These are phyloP conservation scores for Lachnellula arida DNA, from an alignment of 2,329 filamentous ascomycete species.

Conservation along the genomic window DNA sequence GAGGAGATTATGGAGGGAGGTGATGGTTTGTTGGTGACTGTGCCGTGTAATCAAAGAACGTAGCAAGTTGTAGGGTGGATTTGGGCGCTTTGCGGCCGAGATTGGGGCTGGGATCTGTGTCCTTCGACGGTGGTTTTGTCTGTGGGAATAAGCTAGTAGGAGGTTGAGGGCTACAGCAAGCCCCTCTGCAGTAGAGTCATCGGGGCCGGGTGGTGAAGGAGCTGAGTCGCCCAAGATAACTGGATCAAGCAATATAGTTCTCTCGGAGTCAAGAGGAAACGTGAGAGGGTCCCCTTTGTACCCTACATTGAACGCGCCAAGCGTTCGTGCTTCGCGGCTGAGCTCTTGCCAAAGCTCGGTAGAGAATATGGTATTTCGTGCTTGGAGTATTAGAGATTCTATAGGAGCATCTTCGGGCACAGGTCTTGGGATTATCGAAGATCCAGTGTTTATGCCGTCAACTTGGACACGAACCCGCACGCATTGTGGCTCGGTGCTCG, in stretches of 20 bases:
- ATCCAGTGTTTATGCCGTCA: slow-evolving; percentile 54
- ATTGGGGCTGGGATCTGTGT: slow-evolving; percentile 57
- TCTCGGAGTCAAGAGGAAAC: slow-evolving; percentile 48
- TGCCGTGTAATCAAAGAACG: slow-evolving; percentile 44
- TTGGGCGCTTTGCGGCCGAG: slow-evolving; percentile 43
- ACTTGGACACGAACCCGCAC: slow-evolving; percentile 64
- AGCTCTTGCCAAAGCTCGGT: slow-evolving; percentile 91
- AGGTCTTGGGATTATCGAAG: slow-evolving; percentile 46
- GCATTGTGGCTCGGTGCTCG: slow-evolving; percentile 47
- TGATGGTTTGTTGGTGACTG: slow-evolving; percentile 25
- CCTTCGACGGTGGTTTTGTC: slow-evolving; percentile 65
- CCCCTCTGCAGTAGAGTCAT: slow-evolving; percentile 56
- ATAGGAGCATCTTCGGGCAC: slow-evolving; percentile 55
- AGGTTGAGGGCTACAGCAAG: slow-evolving; percentile 67
- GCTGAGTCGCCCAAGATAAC: slow-evolving; percentile 52
- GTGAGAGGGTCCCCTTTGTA: slow-evolving; percentile 54
- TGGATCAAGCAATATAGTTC: slow-evolving; percentile 64
- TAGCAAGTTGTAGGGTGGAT: slow-evolving; percentile 51
- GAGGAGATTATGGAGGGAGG: slow-evolving; percentile 19
- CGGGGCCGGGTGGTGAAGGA: slow-evolving; percentile 29
- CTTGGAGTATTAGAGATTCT: slow-evolving; percentile 66
- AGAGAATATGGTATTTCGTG: slow-evolving; percentile 73
- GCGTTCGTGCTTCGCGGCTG: slow-evolving; percentile 69
- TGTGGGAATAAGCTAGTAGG: slow-evolving; percentile 73
- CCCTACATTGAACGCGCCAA: slow-evolving; percentile 67